A percentile compares a stretch with the other conserved stretches of the same genome.
These are phyloP conservation scores for Candida buenavistaensis DNA, from an alignment of 1,139 yeast genomes.

Conservation along the genomic window DNA sequence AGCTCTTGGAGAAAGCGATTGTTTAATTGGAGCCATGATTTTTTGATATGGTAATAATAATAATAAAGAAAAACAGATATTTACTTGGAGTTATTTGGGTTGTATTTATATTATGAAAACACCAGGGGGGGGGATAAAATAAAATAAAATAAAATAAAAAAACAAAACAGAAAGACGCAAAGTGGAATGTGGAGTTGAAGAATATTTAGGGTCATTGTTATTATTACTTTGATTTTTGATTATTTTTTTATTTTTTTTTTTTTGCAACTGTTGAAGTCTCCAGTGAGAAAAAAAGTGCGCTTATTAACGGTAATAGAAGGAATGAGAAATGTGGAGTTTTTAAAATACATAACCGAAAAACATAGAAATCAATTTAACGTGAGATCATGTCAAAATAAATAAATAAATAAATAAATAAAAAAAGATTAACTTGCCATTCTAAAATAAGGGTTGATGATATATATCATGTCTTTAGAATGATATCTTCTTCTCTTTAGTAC, in stretches of 20 bases:
- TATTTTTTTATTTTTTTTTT: not conserved
- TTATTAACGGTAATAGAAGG: constrained; percentile 4
- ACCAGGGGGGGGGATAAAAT: not conserved
- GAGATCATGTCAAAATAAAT: not conserved
- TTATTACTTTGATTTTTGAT: not conserved
- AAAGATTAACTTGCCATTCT: too few species aligned
- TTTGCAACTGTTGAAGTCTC: not conserved
- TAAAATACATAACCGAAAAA: not conserved
- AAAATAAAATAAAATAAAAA: not conserved
- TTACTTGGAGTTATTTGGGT: not conserved
- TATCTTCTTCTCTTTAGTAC: too few species aligned
- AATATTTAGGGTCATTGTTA: too few species aligned
- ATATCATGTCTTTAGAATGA: too few species aligned
- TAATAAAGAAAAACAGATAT: not conserved
- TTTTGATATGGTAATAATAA: not conserved
- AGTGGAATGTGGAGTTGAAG: too few species aligned
- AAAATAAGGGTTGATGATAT: too few species aligned
- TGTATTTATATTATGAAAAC: not conserved
- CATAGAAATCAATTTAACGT: not conserved
- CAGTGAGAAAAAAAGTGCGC: constrained; percentile 2
- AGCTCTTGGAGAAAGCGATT: constrained; percentile 1
- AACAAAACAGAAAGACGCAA: not conserved
- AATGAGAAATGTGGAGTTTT: not conserved
- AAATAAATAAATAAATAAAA: too few species aligned
- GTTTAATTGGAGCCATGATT: constrained; percentile 7